These are phyloP conservation scores for Hippophae gyantsensis DNA, from an alignment of 306 rosid genomes.

Conservation along the genomic window DNA sequence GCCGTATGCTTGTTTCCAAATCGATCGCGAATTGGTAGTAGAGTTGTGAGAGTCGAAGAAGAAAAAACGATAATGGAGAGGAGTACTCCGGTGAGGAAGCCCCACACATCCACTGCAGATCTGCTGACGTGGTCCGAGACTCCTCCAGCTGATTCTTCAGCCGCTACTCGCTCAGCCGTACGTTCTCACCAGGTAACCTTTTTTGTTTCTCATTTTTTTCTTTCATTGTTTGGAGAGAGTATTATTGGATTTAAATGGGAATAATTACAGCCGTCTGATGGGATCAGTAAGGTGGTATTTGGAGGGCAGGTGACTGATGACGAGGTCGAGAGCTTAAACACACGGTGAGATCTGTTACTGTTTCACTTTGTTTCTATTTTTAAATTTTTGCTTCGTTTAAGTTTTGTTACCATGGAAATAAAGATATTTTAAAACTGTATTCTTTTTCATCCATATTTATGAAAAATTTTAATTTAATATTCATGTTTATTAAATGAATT, in stretches of 20 bases:
- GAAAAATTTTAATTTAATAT: too few relatives aligned
- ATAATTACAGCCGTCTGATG: constrained; percentile 81
- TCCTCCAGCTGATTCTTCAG: constrained; percentile 53
- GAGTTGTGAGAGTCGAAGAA: not conserved
- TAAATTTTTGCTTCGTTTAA: too few relatives aligned
- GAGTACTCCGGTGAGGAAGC: constrained; percentile 87
- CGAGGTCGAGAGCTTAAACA: constrained; percentile 80
- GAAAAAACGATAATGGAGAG: constrained; percentile 43
- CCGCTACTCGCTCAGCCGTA: constrained; percentile 43
- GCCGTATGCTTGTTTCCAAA: not conserved
- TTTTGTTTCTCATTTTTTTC: not conserved
- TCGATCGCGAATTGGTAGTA: not conserved
- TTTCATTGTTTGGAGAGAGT: not conserved
- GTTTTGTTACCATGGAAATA: too few relatives aligned
- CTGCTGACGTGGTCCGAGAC: constrained; percentile 92
- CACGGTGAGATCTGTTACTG: constrained; percentile 78
- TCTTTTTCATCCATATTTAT: too few relatives aligned
- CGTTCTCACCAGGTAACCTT: constrained; percentile 64
- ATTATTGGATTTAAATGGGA: constrained; percentile 1
- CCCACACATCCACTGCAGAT: constrained; percentile 94
- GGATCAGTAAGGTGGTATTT: constrained; percentile 92
- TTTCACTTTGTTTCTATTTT: not conserved
- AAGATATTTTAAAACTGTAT: too few relatives aligned
- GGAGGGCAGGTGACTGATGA: constrained; percentile 99
- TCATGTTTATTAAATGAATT: too few relatives aligned